Evolutionary conservation across 1,284 basidiomycete species (phyloP), one percentile per base, ranked within the genome.

Genomic region (Cystobasidiaceae sp.): DNA sequence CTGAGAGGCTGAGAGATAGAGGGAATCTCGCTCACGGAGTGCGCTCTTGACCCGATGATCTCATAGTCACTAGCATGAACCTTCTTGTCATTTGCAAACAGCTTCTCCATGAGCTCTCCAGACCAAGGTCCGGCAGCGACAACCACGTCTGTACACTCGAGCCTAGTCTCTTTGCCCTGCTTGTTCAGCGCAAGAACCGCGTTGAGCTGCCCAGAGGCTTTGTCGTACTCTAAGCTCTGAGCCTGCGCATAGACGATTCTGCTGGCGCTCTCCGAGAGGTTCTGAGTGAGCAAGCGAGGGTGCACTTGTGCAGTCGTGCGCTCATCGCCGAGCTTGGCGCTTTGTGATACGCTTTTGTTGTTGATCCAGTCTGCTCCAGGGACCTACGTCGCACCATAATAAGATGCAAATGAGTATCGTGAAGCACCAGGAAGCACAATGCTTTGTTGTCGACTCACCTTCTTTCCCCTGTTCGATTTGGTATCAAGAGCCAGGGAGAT

Each of bases 51-150:
- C 0, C 81, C 81, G 4, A 72, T 73, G 21, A 78, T 77, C 28
- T 68, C 61, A 0, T 66, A 62, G 8, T 75, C 74, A 4, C 75
- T 71, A 9, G 78, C 78, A 21, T 79, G 73, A 23, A 70, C 67
- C 30, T 60, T 27, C 2, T 71, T 68, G 13, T 78, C 71, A 28
- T 75, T 66, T 13, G 82, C 80, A 67, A 85, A 80, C 25, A 86
- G 77, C 59, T 79, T 74, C 23, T 74, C 69, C 41, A 83, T 78
- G 7, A 86, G 78, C 46, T 74, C 73, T 0, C 89, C 83, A 0
- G 90, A 90, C 93, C 93, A 97, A 1, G 90, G 89, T 13, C 92
- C 92, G 9, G 88, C 88, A 30, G 86, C 83, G 58, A 96, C 76
- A 33, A 94, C 80, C 55, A 93, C 74, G 21, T 78, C 76, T 72